phyloP scores from a whole-genome alignment of 176 grass and related monocot species.

The Neostapfia colusana region DNA sequence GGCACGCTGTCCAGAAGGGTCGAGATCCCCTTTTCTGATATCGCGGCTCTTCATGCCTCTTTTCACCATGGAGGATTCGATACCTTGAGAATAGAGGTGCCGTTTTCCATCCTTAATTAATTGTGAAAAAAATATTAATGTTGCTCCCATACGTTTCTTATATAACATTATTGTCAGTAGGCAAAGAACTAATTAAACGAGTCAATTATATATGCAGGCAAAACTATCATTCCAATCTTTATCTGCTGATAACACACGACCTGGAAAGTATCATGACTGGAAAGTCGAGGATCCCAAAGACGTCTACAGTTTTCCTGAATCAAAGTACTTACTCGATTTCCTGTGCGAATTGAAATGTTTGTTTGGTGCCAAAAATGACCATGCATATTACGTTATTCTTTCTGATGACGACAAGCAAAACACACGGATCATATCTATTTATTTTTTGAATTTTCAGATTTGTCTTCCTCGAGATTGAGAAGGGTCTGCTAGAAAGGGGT shows the following conservation, averaged over 20 bases:
- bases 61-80: neutral
- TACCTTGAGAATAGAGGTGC: conserved; percentile 8
- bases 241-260: neutral
- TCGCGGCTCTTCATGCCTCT: neutral
- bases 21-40: conserved; percentile 6
- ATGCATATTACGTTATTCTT: too few species aligned
- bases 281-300: neutral
- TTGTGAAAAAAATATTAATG: neutral
- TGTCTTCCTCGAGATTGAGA: conserved; percentile 2
- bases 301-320: conserved; percentile 8
- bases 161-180: neutral
- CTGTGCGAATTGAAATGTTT: neutral
- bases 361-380: neutral
- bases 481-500: neutral
- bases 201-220: conserved; percentile 10
- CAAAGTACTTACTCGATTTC: neutral
- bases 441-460: neutral
- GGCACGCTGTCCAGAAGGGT: neutral
- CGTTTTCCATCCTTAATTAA: neutral
- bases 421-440: neutral
- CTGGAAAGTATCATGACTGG: neutral
- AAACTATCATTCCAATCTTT: neutral
- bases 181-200: neutral
- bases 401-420: too few species aligned
- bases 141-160: neutral